phyloP scores from a whole-genome alignment of 1,284 basidiomycete genomes.

The Cryptococcus sp. region DNA sequence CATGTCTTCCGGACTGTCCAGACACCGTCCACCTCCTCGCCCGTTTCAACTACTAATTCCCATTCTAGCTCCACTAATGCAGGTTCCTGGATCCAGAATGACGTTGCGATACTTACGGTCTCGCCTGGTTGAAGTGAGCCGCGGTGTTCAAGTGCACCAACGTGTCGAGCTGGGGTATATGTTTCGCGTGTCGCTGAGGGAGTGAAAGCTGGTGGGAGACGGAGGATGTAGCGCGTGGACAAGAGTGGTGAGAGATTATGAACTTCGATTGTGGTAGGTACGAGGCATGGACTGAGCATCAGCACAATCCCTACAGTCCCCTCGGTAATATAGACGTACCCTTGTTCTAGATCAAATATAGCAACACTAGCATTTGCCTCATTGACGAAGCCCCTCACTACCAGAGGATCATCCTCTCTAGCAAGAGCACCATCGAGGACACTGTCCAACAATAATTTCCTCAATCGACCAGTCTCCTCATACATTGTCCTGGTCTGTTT shows the following conservation, averaged over 20 bases:
- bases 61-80: conserved; percentile 27
- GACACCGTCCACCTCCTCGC: conserved; percentile 15
- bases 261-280: conserved; percentile 58
- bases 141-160: conserved; percentile 20
- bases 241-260: conserved; percentile 54
- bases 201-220: conserved; percentile 15
- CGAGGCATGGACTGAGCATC: conserved; percentile 56
- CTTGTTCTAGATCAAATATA: background rate
- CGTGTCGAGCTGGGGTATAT: conserved; percentile 7
- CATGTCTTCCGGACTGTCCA: conserved; percentile 12
- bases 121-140: conserved; percentile 22
- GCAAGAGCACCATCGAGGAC: conserved; percentile 72
- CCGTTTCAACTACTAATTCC: conserved; percentile 25
- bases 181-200: conserved; percentile 3
- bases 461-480: conserved; percentile 75
- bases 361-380: conserved; percentile 45
- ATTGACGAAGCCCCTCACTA: conserved; percentile 30
- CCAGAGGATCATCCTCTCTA: conserved; percentile 65
- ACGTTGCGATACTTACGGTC: conserved; percentile 5
- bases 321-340: background rate
- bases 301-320: background rate
- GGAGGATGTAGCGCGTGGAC: conserved; percentile 27
- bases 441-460: conserved; percentile 60
- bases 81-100: conserved; percentile 26
- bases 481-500: conserved; percentile 70